These are phyloP conservation scores for Xylaria longipes DNA, from an alignment of 495 filamentous ascomycete genomes.

Conservation along the genomic window DNA sequence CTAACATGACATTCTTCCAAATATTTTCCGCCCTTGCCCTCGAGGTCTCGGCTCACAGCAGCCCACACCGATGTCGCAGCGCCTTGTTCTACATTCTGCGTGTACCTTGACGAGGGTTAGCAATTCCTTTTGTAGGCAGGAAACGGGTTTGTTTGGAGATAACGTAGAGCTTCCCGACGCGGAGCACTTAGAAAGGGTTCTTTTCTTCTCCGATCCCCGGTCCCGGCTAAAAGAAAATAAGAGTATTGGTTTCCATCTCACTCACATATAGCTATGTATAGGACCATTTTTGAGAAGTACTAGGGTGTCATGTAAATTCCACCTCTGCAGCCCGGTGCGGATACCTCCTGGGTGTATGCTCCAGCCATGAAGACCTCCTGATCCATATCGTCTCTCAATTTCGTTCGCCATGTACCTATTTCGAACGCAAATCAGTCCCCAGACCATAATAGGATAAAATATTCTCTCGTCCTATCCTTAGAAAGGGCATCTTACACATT, in stretches of 20 bases:
- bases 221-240: not conserved
- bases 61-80: slow-evolving; percentile 56
- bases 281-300: slow-evolving; percentile 24
- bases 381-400: slow-evolving; percentile 36
- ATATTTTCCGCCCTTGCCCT: slow-evolving; percentile 51
- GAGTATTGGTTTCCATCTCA: slow-evolving; percentile 34
- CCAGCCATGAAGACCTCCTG: slow-evolving; percentile 34
- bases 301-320: slow-evolving; percentile 22
- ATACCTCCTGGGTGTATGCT: slow-evolving; percentile 31
- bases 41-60: slow-evolving; percentile 47
- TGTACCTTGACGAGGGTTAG: slow-evolving; percentile 31
- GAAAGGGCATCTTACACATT: slow-evolving; percentile 44
- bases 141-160: not conserved
- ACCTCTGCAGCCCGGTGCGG: slow-evolving; percentile 1
- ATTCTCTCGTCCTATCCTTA: not conserved
- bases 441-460: not conserved
- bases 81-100: slow-evolving; percentile 52
- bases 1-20: slow-evolving; percentile 43
- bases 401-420: slow-evolving; percentile 34
- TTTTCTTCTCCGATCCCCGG: not conserved
- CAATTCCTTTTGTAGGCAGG: slow-evolving; percentile 20
- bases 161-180: not conserved
- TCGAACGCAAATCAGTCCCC: not conserved
- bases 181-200: not conserved
- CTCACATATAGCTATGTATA: slow-evolving; percentile 35